Percentiles rank a stretch among this genome's conserved stretches.
phyloP scores from a whole-genome alignment of 257 asterid species.

The Ocimum tenuiflorum region DNA sequence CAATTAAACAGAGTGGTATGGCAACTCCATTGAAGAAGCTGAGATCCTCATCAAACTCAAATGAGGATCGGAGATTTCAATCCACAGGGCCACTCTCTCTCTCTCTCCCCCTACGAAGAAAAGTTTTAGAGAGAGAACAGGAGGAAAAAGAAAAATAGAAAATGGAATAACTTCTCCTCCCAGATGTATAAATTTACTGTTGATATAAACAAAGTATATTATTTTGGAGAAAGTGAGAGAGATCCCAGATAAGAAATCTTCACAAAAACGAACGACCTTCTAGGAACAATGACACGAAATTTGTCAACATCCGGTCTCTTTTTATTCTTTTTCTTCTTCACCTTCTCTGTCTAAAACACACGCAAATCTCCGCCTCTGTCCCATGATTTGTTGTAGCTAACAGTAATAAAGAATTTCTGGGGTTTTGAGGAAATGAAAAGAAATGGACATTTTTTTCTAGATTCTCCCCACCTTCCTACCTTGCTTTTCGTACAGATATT shows the following conservation, averaged over 20 bases:
- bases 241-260: constrained; percentile 92
- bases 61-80: constrained; percentile 64
- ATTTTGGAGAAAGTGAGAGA: constrained; percentile 34
- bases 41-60: constrained; percentile 70
- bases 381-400: constrained; percentile 20
- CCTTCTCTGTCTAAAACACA: constrained; percentile 30
- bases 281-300: constrained; percentile 79
- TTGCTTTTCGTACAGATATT: constrained; percentile 50
- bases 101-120: constrained; percentile 7
- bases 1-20: constrained; percentile 29
- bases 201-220: constrained; percentile 20
- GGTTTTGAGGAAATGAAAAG: constrained; percentile 45
- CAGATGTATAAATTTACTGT: constrained; percentile 24
- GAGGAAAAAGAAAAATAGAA: not conserved
- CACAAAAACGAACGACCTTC: constrained; percentile 84
- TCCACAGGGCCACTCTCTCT: constrained; percentile 60
- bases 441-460: constrained; percentile 57
- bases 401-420: constrained; percentile 33
- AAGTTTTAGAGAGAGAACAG: constrained; percentile 49
- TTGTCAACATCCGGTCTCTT: constrained; percentile 99
- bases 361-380: constrained; percentile 8
- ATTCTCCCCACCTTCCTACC: constrained; percentile 67
- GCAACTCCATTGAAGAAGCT: constrained; percentile 57
- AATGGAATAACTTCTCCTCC: not conserved
- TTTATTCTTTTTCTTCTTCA: constrained; percentile 38